Evolutionary conservation across 192 early-diverging fungal species (phyloP), one percentile per base, ranked within the genome.

Genomic region (Lunasporangiospora selenospora): DNA sequence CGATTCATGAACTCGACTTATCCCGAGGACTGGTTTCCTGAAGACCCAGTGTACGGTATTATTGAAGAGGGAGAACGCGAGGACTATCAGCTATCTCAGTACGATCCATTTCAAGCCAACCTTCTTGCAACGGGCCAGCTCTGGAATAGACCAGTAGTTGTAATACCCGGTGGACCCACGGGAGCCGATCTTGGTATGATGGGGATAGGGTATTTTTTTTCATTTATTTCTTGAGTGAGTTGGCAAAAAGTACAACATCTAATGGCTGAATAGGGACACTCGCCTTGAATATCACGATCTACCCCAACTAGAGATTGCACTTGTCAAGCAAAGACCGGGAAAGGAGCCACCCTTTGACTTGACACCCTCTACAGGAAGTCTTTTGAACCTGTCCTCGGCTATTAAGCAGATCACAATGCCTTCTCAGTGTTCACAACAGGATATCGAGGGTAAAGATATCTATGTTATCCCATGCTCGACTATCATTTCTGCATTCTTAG

Each of bases 31-130:
- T 48, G 41, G 24, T 21, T 58, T 1, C 5, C 21, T 6, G 33
- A 58, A 21, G 39, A 50, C 24, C 1, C 49, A 21, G 34, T 38
- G 8, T 49, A 57, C 6, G 55, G 52, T 3, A 21, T 42, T 10
- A 27, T 58, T 12, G 27, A 38, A 12, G 54, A 67, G 19, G 21
- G 13, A 5, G 31, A 18, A 33, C 53, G 53, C 10, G 27, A 58
- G 2, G 55, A 67, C n/a, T 67, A 44, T n/a, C 16, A 23, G 1
- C 23, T 67, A 5, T 27, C 54, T 16, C 52, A 52, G 21, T 58
- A 67, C 24, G 55, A 67, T 37, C 64, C 64, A 9, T 67, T 57
- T 32, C 19, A 44, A 24, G 64, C 54, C 7, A 67, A 67, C 30
- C 39, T 57, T 16, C 58, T 54, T 19, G 48, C 55, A 3, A 30